These are phyloP conservation scores for Boechera stricta DNA, from an alignment of 345 rosid genomes.

Conservation along the genomic window DNA sequence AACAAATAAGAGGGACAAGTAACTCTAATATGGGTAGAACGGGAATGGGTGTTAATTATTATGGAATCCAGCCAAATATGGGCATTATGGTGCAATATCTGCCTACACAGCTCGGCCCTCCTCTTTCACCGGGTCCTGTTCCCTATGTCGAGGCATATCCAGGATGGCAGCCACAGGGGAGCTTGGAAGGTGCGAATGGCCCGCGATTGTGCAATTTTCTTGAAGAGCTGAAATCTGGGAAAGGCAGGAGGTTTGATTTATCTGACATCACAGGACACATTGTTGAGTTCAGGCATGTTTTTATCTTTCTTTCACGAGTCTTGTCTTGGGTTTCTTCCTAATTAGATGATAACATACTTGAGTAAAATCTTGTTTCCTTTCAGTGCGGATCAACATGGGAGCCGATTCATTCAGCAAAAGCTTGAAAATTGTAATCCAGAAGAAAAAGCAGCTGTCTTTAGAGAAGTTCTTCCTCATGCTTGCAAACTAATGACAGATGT, in stretches of 20 bases:
- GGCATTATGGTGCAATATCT: slow-evolving; percentile 57
- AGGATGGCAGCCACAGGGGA: slow-evolving; percentile 60
- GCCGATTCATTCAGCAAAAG: slow-evolving; percentile 82
- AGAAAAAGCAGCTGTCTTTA: slow-evolving; percentile 65
- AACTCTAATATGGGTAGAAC: slow-evolving; percentile 44
- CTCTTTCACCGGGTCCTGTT: slow-evolving; percentile 47
- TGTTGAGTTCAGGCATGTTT: slow-evolving; percentile 67
- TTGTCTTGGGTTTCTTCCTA: slow-evolving; percentile 6
- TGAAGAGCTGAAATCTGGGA: slow-evolving; percentile 68
- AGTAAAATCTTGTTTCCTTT: slow-evolving; percentile 37
- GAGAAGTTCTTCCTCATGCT: slow-evolving; percentile 71
- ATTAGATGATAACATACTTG: slow-evolving; percentile 23
- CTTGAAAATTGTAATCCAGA: slow-evolving; percentile 62
- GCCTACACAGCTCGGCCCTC: slow-evolving; percentile 48
- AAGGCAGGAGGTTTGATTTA: slow-evolving; percentile 67
- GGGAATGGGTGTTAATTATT: slow-evolving; percentile 46
- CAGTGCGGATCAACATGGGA: slow-evolving; percentile 82
- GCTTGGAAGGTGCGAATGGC: slow-evolving; percentile 50
- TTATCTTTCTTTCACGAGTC: slow-evolving; percentile 13
- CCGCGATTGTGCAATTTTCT: slow-evolving; percentile 55
- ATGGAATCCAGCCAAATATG: slow-evolving; percentile 50
- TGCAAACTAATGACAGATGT: slow-evolving; percentile 75
- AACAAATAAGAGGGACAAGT: slow-evolving; percentile 44
- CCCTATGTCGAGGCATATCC: slow-evolving; percentile 48
- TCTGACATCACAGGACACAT: slow-evolving; percentile 66